A percentile compares a stretch with the other conserved stretches of the same genome.
Conservation (phyloP, 2,329 filamentous ascomycete species). For the Plenodomus biglobosus region DNA sequence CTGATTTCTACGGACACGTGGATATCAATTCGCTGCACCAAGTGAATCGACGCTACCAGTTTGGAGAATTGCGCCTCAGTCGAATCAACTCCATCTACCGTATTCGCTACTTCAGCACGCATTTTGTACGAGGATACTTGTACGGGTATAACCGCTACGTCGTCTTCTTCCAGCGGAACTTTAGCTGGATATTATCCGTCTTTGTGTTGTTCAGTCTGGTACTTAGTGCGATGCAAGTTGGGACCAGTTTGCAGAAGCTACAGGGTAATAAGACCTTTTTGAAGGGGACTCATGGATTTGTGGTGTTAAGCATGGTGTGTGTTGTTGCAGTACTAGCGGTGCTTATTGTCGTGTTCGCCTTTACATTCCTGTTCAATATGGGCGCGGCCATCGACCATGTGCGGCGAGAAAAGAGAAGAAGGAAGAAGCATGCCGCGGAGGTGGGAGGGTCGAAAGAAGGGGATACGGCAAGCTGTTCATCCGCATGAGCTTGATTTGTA, state of each 20-base stretch:
- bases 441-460: background rate
- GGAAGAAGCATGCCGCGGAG: background rate
- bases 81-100: constrained; percentile 44
- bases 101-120: constrained; percentile 31
- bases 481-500: background rate
- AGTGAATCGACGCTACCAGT: constrained; percentile 43
- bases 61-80: constrained; percentile 39
- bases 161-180: constrained; percentile 45
- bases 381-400: constrained; percentile 36
- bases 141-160: constrained; percentile 46
- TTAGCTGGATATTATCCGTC: constrained; percentile 41
- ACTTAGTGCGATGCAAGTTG: constrained; percentile 45
- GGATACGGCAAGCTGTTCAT: background rate
- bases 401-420: constrained; percentile 15
- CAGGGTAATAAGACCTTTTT: constrained; percentile 26
- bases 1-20: constrained; percentile 25
- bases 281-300: constrained; percentile 35
- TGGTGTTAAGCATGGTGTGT: constrained; percentile 40
- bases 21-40: constrained; percentile 38
- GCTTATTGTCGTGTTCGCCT: constrained; percentile 32
- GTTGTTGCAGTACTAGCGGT: constrained; percentile 33
- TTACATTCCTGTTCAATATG: constrained; percentile 44
- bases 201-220: constrained; percentile 44
- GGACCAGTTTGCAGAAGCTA: constrained; percentile 30
- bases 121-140: constrained; percentile 44